phyloP scores from a whole-genome alignment of 345 rosid species.

The Ceriops decandra region DNA sequence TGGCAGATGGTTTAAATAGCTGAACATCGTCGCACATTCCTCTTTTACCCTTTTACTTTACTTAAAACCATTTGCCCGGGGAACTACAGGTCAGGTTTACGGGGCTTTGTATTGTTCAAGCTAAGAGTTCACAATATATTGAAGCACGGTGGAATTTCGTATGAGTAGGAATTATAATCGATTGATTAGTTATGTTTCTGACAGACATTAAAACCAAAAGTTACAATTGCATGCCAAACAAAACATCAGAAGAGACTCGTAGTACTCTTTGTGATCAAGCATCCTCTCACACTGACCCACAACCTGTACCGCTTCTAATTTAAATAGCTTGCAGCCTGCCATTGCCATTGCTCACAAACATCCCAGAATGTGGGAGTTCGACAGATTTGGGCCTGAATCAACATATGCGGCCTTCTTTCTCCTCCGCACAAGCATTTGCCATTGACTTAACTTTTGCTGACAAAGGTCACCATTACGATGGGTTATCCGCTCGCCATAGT shows the following conservation, averaged over 20 bases:
- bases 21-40: too few species aligned
- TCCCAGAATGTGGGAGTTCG: constrained; percentile 9
- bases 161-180: constrained; percentile 6
- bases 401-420: not conserved
- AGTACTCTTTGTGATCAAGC: constrained; percentile 2
- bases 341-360: constrained; percentile 4
- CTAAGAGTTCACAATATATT: constrained; percentile 1
- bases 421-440: not conserved
- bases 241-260: constrained; percentile 19
- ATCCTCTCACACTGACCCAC: constrained; percentile 8
- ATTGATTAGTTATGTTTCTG: constrained; percentile 15
- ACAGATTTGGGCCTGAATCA: constrained; percentile 13
- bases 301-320: constrained; percentile 4
- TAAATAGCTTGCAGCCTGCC: constrained; percentile 12
- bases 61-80: too few species aligned
- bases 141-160: not conserved
- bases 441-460: not conserved
- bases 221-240: constrained; percentile 19
- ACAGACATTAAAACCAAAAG: constrained; percentile 8
- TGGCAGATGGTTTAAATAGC: too few species aligned
- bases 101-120: not conserved
- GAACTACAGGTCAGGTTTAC: too few species aligned
- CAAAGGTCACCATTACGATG: not conserved
- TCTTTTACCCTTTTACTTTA: too few species aligned
- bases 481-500: constrained; percentile 4